A percentile compares a stretch with the other conserved stretches of the same genome.
These are phyloP conservation scores for Dendrocalamus latiflorus DNA, from an alignment of 202 grass and related monocot species.

Conservation along the genomic window DNA sequence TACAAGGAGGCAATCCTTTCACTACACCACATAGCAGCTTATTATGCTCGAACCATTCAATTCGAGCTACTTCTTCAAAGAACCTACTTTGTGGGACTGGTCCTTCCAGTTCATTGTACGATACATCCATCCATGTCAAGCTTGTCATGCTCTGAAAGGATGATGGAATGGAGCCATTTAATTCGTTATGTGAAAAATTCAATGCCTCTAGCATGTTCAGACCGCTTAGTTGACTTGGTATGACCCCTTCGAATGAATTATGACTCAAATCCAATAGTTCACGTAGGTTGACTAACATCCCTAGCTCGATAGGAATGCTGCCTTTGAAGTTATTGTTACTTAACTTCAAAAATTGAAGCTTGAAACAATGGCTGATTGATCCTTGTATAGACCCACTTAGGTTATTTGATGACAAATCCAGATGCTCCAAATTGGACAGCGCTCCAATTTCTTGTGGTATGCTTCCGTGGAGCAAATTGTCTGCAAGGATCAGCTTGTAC, in stretches of 20 bases:
- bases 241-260: too few relatives aligned
- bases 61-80: conserved; percentile 22
- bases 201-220: too few relatives aligned
- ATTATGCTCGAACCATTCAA: background rate
- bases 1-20: background rate
- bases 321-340: too few relatives aligned
- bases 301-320: too few relatives aligned
- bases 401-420: conserved; percentile 45
- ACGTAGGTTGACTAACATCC: too few relatives aligned
- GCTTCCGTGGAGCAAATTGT: conserved; percentile 17
- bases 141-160: too few relatives aligned
- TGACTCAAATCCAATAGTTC: too few relatives aligned
- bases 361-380: conserved; percentile 5
- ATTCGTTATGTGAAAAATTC: too few relatives aligned
- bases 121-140: conserved; percentile 5
- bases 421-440: background rate
- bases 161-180: too few relatives aligned
- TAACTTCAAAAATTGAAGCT: background rate
- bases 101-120: conserved; percentile 37
- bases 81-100: conserved; percentile 18
- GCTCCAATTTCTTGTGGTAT: conserved; percentile 25
- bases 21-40: background rate
- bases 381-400: conserved; percentile 15
- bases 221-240: too few relatives aligned
- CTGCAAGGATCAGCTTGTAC: background rate